Evolutionary conservation across 2,329 filamentous ascomycete genomes (phyloP), one percentile per base, ranked within the genome.

Genomic region (Penicillium fuscoglaucum): DNA sequence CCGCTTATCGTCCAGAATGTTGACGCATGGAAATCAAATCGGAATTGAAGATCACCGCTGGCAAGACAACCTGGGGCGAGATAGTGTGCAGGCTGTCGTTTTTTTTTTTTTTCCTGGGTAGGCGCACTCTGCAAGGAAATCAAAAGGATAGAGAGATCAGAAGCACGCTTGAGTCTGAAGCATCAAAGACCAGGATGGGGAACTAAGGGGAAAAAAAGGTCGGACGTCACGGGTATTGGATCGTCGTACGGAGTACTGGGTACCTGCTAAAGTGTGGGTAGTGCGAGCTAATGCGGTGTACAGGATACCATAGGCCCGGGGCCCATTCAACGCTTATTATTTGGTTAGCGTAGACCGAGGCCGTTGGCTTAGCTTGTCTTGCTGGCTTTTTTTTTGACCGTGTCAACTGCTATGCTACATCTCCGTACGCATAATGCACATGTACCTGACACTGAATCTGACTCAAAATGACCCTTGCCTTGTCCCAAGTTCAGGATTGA

Each of bases 11-110:
- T 70, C 70, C 71, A 74, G 70, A 78, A 78, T 77, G 67, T 72
- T 77, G 75, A 76, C 74, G 74, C 76, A 78, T 78, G 74, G 74
- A 76, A 77, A 70, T 72, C 67, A 71, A 69, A 67, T 64, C 60
- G 60, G 66, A 57, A 67, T 64, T 60, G 62, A 65, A 64, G 60
- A 68, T 56, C 63, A 69, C 59, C 62, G 69, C 64, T 70, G 66
- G 66, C 64, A 66, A 65, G 65, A 61, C 60, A 63, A 56, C 67
- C 65, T 65, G 63, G 63, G 61, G 7, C 47, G 21, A 52, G 66
- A 62, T 65, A 61, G 56, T 57, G 24, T 52, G 39, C 54, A 57
- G 54, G 40, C 31, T 57, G 40, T 57, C 54, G 15, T 24, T 5
- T 55, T 31, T 35, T 26, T 10, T 21, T 52, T 65, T 61, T 21